A percentile compares a stretch with the other conserved stretches of the same genome.
These are phyloP conservation scores for Cyanidiococcus yangmingshanensis DNA, from an alignment of 23 red algal species.

Conservation along the genomic window DNA sequence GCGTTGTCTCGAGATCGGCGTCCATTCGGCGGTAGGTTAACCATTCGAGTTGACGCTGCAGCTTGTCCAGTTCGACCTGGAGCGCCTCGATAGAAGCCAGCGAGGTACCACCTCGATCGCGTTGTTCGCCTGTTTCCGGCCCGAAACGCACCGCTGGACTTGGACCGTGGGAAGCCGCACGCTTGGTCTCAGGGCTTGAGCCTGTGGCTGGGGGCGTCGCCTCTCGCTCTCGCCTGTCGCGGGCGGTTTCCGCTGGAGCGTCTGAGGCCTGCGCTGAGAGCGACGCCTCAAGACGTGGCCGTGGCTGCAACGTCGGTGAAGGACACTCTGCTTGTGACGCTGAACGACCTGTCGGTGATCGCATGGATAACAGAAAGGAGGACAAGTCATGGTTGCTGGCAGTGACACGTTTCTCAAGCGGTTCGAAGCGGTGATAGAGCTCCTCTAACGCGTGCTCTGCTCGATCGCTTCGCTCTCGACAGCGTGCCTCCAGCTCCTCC, in stretches of 20 bases:
- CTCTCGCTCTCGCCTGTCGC: too few species aligned
- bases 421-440: background rate
- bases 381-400: background rate
- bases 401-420: background rate
- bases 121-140: too few species aligned
- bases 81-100: too few species aligned
- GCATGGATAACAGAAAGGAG: constrained; percentile 3
- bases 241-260: too few species aligned
- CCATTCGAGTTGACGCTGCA: background rate
- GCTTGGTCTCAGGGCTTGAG: too few species aligned
- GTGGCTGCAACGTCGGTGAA: background rate
- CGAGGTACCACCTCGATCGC: too few species aligned
- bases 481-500: background rate
- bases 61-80: background rate
- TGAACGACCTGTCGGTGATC: background rate
- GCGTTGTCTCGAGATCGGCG: too few species aligned
- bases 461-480: background rate
- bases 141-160: too few species aligned
- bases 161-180: too few species aligned
- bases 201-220: too few species aligned
- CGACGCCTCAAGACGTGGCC: background rate
- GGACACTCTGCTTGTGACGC: constrained; percentile 1
- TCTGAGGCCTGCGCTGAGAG: too few species aligned
- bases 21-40: too few species aligned
- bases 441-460: background rate